These are phyloP conservation scores for Ganoderma multipileum DNA, from an alignment of 1,284 basidiomycete species.

Conservation along the genomic window DNA sequence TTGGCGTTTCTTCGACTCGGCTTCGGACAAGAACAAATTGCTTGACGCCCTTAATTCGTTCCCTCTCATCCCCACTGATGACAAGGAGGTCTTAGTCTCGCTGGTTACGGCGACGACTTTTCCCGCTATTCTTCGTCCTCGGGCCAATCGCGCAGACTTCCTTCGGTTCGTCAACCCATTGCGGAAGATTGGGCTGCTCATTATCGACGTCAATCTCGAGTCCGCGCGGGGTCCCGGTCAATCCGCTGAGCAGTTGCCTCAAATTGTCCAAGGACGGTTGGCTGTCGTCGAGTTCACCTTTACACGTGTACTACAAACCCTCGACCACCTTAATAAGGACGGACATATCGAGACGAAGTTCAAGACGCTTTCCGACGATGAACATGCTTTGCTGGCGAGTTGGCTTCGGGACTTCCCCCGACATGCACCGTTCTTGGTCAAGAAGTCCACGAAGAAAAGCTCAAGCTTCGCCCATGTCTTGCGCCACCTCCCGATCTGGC, in stretches of 20 bases:
- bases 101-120: not conserved
- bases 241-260: too few species aligned
- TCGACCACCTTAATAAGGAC: not conserved
- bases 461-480: not conserved
- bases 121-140: not conserved
- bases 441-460: not conserved
- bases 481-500: constrained; percentile 19
- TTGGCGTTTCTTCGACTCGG: constrained; percentile 8
- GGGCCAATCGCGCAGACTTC: too few species aligned
- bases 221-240: not conserved
- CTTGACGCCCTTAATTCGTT: not conserved
- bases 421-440: not conserved
- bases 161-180: constrained; percentile 1
- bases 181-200: constrained; percentile 14
- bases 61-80: constrained; percentile 15
- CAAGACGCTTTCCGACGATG: not conserved
- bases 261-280: constrained; percentile 1
- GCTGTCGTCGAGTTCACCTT: constrained; percentile 5
- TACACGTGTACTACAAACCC: constrained; percentile 11
- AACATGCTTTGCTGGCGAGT: not conserved
- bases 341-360: constrained; percentile 5
- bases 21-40: not conserved
- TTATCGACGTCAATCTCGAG: not conserved
- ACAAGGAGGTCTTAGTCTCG: constrained; percentile 4
- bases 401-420: constrained; percentile 2